Evolutionary conservation across 2,329 filamentous ascomycete genomes (phyloP), one percentile per base, ranked within the genome.

Genomic region (Periconia sp.): DNA sequence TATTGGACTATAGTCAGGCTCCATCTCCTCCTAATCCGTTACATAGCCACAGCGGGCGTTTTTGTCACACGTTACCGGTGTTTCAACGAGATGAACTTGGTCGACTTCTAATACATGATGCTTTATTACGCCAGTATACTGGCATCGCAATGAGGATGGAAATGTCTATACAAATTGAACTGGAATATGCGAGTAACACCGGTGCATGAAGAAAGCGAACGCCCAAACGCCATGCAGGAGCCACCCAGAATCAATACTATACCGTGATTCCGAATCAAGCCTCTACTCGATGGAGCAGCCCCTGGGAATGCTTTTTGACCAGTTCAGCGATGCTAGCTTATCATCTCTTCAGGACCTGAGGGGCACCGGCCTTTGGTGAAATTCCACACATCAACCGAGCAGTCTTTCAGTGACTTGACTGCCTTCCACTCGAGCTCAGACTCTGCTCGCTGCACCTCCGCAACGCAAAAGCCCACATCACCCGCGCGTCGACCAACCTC

Each of bases 381-480:
- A 44, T 71, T 71, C 69, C 70, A 73, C 10, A 69, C 66, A 36
- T 72, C 68, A 9, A 50, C 46, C 6, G 69, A 64, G 43, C 69
- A 72, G 44, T 71, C 67, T 12, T 62, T 50, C 6, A 73, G 46
- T 2, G 61, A 58, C 46, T 68, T 68, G 36, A 66, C 59, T 12
- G 71, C 65, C 28, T 46, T 61, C 71, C 71, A 73, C 21, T 62
- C 58, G 12, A 73, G 63, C 42, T 72, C 69, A 6, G 43, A 58
- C 36, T 70, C 67, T 16, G 71, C 71, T 50, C 68, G 60, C 28
- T 56, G 54, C 10, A 71, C 66, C 23, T 68, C 68, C 16, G 71
- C 71, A 4, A 73, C 68, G 32, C 70, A 73, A 37, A 69, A 69
- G 9, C 68, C 70, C 17, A 75, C 69, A 45, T 75, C 72, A 24